Evolutionary conservation across 1,284 basidiomycete genomes (phyloP).

Genomic region (Waitea zeae): DNA sequence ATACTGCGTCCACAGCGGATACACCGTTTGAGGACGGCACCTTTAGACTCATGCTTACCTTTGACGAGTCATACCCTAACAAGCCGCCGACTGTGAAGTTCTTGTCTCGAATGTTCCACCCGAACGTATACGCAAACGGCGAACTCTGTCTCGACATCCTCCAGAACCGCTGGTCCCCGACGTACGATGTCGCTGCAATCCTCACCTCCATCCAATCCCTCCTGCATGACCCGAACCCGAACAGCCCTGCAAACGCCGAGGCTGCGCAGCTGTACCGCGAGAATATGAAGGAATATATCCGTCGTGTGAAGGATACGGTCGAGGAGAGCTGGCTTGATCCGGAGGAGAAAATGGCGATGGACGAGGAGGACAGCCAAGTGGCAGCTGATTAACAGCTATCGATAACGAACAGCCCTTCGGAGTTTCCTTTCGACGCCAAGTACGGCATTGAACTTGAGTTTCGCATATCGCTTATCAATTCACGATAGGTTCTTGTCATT

Average conservation of each 20-base stretch:
- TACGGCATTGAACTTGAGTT: too few relatives aligned
- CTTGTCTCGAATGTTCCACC: slow-evolving; percentile 96
- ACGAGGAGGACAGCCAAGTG: slow-evolving; percentile 13
- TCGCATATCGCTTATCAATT: too few relatives aligned
- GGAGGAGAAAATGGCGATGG: slow-evolving; percentile 38
- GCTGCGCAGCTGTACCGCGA: slow-evolving; percentile 92
- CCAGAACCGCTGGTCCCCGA: slow-evolving; percentile 96
- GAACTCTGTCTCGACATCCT: slow-evolving; percentile 96
- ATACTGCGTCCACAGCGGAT: slow-evolving; percentile 42
- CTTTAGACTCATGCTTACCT: slow-evolving; percentile 89
- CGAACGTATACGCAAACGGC: slow-evolving; percentile 96
- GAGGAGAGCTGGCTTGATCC: slow-evolving; percentile 86
- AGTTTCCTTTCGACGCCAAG: too few relatives aligned
- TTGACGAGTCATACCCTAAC: slow-evolving; percentile 97
- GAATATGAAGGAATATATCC: slow-evolving; percentile 97
- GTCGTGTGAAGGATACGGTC: slow-evolving; percentile 81
- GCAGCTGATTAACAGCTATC: too few relatives aligned
- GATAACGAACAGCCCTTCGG: too few relatives aligned
- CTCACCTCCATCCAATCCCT: slow-evolving; percentile 91
- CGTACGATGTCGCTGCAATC: slow-evolving; percentile 97
- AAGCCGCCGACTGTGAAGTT: slow-evolving; percentile 97
- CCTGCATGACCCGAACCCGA: slow-evolving; percentile 94
- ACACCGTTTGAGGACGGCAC: slow-evolving; percentile 99
- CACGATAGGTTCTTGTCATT: too few relatives aligned
- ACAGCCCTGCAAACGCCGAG: slow-evolving; percentile 95